Base-by-base conservation (phyloP, 1,284 basidiomycete genomes). In the Wolfiporia cocos region DNA sequence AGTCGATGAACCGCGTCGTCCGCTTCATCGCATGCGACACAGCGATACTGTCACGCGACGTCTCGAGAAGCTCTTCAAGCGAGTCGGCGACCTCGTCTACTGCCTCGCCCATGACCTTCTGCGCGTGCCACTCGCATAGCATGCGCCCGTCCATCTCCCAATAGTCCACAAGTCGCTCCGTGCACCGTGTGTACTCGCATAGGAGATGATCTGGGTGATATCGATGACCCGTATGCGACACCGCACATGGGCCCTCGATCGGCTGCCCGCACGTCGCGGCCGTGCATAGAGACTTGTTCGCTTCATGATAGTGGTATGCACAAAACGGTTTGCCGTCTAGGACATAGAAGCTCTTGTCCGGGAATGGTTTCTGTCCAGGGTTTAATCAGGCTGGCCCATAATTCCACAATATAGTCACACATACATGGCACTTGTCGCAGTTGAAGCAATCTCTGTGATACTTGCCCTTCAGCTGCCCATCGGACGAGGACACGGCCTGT, bases 381-480 rank as follows among this genome's bases (percentile, higher is more conserved):
- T 34, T 31, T 19, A 17, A 47, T 43, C 29, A 36, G 42, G 19
- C 17, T n/a, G n/a, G n/a, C n/a, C 39, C 37, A 37, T 33, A 7
- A 21, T 38, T 42, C 30, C 39, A 47, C 9, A 37, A 33, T 33
- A 29, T 17, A n/a, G 11, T 40, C 49, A 22, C 34, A 63, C 73
- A 46, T 61, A 86, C 79, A 56, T 88, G 77, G 63, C 92, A 94
- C 3, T 69, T 76, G 49, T 80, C 72, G 62, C 91, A 94, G 52
- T 82, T 89, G 59, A 94, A 94, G 67, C 92, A 94, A 32, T 83
- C 80, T 42, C 80, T 77, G 59, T 93, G 91, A 64, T 92, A 93
- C 63, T 93, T 93, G 47, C 91, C 91, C 64, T 92, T 92, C 38
- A 94, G 71, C 63, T 93, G 91, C 1, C 91, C 91, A 57, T 94